Conservation (phyloP, 345 rosid genomes). For the Moringa oleifera region DNA sequence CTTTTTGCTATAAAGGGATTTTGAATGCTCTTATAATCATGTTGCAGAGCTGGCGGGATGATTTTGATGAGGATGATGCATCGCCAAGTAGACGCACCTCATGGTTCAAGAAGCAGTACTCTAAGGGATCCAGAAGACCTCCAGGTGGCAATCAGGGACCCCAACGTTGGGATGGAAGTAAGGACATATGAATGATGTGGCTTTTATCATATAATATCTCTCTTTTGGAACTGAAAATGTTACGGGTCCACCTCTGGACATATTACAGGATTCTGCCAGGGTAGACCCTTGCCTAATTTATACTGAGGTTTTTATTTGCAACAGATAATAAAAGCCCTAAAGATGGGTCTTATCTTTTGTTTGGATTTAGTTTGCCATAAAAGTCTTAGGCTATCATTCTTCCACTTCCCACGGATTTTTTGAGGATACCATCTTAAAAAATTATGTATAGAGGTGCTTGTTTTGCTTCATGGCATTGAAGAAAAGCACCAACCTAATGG, state of each 20-base stretch:
- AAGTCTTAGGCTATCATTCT: background rate
- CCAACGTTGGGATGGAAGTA: slow-evolving; percentile 45
- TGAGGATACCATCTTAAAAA: too few species aligned
- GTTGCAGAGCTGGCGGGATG: slow-evolving; percentile 51
- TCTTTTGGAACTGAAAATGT: background rate
- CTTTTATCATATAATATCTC: background rate
- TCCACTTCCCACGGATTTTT: background rate
- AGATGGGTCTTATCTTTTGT: background rate
- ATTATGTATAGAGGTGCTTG: too few species aligned
- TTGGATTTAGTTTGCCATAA: background rate
- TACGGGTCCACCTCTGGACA: background rate
- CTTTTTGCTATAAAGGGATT: background rate
- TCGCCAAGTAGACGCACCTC: slow-evolving; percentile 44
- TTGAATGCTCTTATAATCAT: slow-evolving; percentile 8
- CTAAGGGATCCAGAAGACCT: slow-evolving; percentile 36
- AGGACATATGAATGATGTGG: slow-evolving; percentile 20
- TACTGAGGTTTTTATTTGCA: background rate
- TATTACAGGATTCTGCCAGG: background rate
- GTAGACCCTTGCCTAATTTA: background rate
- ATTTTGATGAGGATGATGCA: slow-evolving; percentile 40
- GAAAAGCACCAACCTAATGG: background rate
- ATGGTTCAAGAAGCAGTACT: slow-evolving; percentile 52
- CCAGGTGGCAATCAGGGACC: slow-evolving; percentile 32
- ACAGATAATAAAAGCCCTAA: background rate
- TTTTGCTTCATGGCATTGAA: too few species aligned